Evolutionary conservation across 805 yeast genomes (phyloP), one percentile per base, ranked within the genome.

Genomic region (Metahyphopichia silvanorum): DNA sequence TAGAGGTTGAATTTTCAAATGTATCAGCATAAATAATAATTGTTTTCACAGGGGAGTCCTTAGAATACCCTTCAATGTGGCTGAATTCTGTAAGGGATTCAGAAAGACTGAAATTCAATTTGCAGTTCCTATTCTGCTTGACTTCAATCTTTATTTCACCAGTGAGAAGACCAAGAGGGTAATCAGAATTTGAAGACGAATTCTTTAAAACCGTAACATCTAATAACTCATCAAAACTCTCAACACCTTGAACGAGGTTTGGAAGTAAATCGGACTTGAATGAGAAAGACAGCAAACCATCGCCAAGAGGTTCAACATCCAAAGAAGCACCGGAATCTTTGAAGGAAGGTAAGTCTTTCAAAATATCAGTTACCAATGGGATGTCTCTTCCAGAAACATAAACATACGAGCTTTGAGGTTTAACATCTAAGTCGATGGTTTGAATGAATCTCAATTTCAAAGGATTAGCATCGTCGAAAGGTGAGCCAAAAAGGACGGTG

Each of bases 381-480:
- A 76, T 78, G 14, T 57, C 55, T 42, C 82, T 69, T 4, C 83
- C 85, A 40, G 39, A 58, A 1, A 79, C 69, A 16, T 55, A 57
- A 13, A 77, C 78, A 19, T 46, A 48, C 11, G 79, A 57, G 4
- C 48, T 47, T 2, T 38, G 34, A 3, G 47, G 36, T 2, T 57
- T 37, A 12, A 41, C 38, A 22, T 59, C 49, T 35, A 81, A 54
- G 42, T 83, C 74, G 32, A 82, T 65, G 2, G 63, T 59, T 55
- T 88, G 89, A 21, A 78, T 59, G 47, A 83, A 82, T 41, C 89
- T 66, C 36, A 86, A 62, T 52, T 86, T 88, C 54, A 86, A 53
- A 4, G 96, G 96, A 21, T 74, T 64, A 4, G 57, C 47, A 16
- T 66, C 62, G 19, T 79, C 74, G 52, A 82, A 86, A n/a, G 96